Conservation (phyloP, 1,139 yeast species). For the Eremothecium coryli region DNA sequence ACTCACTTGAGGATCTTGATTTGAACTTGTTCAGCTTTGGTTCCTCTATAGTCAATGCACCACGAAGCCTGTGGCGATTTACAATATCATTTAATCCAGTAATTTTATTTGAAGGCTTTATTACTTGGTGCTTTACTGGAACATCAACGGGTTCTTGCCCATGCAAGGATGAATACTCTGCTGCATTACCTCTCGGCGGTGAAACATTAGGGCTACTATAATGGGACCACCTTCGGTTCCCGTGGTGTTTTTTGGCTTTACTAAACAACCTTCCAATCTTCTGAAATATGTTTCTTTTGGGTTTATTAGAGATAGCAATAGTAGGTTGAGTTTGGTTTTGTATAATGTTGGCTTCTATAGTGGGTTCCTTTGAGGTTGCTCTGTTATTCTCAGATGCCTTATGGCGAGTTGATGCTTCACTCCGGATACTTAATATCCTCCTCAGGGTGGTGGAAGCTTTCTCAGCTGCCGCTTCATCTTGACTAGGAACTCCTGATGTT, state of each 20-base stretch:
- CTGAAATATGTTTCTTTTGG: conserved; percentile 9
- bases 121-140: not conserved
- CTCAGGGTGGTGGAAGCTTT: conserved; percentile 15
- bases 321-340: not conserved
- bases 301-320: not conserved
- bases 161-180: too few species aligned
- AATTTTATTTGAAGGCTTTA: not conserved
- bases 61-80: conserved; percentile 1
- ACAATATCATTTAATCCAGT: not conserved
- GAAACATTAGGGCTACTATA: not conserved
- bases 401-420: conserved; percentile 9
- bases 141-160: not conserved
- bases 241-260: conserved; percentile 9
- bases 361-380: not conserved
- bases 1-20: conserved; percentile 24
- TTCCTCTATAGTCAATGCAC: conserved; percentile 9
- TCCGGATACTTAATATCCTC: conserved; percentile 14
- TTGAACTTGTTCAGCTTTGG: conserved; percentile 21
- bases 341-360: not conserved
- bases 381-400: not conserved
- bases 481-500: conserved; percentile 5
- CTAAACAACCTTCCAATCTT: conserved; percentile 9
- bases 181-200: not conserved
- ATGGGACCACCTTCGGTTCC: not conserved
- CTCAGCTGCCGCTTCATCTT: conserved; percentile 7